Evolutionary conservation across 2,329 filamentous ascomycete genomes (phyloP).

Genomic region (Beauveria sp.): DNA sequence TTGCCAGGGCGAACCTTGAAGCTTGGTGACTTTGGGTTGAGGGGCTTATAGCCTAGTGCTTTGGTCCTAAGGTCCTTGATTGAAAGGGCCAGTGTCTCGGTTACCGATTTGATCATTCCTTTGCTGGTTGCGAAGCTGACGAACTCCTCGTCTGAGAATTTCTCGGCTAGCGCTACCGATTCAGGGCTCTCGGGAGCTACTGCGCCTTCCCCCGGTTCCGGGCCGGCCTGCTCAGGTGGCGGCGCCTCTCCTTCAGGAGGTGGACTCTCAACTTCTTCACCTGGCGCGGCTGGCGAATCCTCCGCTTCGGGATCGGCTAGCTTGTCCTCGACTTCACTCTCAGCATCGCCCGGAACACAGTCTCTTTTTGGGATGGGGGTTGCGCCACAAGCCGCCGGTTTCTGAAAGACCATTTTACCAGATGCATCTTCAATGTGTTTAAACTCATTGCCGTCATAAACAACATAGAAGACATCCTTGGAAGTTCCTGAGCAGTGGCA

Average conservation of each 20-base stretch:
- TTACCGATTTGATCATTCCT: not conserved
- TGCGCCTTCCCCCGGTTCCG: not conserved
- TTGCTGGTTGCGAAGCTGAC: not conserved
- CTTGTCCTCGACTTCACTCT: not conserved
- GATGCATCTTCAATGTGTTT: not conserved
- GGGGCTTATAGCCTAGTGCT: not conserved
- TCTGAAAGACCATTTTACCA: not conserved
- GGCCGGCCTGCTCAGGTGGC: not conserved
- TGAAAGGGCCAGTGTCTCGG: not conserved
- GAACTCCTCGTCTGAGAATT: not conserved
- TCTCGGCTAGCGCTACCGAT: not conserved
- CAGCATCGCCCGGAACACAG: not conserved
- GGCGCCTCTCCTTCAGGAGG: not conserved
- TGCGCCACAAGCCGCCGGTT: not conserved
- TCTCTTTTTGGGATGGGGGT: not conserved
- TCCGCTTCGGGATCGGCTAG: not conserved
- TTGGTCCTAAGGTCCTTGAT: not conserved
- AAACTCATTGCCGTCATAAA: not conserved
- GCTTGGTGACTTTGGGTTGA: not conserved
- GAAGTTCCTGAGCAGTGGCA: not conserved
- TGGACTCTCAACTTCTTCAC: not conserved
- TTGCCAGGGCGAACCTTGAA: not conserved
- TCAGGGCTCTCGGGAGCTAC: not conserved
- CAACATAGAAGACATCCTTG: not conserved
- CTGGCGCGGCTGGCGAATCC: not conserved